Evolutionary conservation across 768 basidiomycete genomes (phyloP).

Genomic region (Xerocomellus chrysenteron): DNA sequence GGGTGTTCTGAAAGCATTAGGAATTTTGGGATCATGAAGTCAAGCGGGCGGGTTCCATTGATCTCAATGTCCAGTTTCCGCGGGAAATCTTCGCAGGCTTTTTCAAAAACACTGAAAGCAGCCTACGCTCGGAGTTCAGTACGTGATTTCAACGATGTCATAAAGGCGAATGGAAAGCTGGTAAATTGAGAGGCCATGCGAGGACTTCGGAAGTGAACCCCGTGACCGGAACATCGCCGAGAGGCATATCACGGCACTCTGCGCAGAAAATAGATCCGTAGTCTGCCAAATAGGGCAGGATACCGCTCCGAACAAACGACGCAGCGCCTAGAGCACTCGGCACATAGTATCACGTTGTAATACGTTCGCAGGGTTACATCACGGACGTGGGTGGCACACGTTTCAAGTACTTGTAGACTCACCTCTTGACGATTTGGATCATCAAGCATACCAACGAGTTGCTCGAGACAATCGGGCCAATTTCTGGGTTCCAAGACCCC

Average conservation of each 20-base stretch:
- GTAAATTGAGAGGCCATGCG: neutral
- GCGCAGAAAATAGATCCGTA: neutral
- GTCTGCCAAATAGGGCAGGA: slow-evolving; percentile 3
- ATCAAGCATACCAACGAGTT: slow-evolving; percentile 80
- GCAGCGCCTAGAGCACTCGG: neutral
- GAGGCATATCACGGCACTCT: slow-evolving; percentile 8
- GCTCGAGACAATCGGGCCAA: slow-evolving; percentile 93
- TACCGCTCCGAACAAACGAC: slow-evolving; percentile 7
- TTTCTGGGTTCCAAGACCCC: slow-evolving; percentile 85
- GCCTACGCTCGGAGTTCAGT: slow-evolving; percentile 48
- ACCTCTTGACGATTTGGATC: slow-evolving; percentile 87
- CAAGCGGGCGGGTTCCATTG: slow-evolving; percentile 87
- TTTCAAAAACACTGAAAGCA: slow-evolving; percentile 91
- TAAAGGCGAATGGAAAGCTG: neutral
- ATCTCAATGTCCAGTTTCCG: slow-evolving; percentile 94
- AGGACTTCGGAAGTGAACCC: slow-evolving; percentile 1
- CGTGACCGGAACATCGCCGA: neutral
- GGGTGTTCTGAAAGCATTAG: slow-evolving; percentile 84
- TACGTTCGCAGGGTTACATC: neutral
- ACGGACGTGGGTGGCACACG: neutral
- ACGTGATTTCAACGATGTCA: slow-evolving; percentile 1
- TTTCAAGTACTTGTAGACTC: slow-evolving; percentile 27
- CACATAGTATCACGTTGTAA: neutral
- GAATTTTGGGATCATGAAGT: slow-evolving; percentile 97
- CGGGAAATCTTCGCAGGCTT: slow-evolving; percentile 96